Evolutionary conservation across 2,329 filamentous ascomycete genomes (phyloP), one percentile per base, ranked within the genome.

Genomic region (Canariomyces notabilis): DNA sequence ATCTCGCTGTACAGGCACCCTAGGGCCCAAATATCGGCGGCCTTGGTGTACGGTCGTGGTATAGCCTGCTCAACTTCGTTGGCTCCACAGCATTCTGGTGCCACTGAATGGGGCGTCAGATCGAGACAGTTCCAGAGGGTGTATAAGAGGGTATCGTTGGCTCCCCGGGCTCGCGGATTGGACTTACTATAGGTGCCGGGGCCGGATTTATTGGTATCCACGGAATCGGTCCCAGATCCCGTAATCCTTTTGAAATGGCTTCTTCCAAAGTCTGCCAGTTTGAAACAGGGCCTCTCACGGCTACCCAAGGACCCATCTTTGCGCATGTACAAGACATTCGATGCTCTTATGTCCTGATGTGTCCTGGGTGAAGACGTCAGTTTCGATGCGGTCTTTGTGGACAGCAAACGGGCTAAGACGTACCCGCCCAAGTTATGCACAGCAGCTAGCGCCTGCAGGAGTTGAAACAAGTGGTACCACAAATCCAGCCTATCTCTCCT

Each of bases 1-100:
- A 48, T 48, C 34, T 42, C 34, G 34, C 39, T 43, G 23, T 34
- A 44, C 5, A 48, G 7, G 29, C 45, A 48, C 5, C 43, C 43
- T 8, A 46, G 5, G 18, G 19, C 22, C 43, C 36, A 46, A 8
- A 46, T 36, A 18, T 40, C 37, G 14, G 43, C 29, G 15, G 36
- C 29, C n/a, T 26, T 35, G 9, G 20, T 36, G 31, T 46, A 46
- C 2, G 18, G 11, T 14, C 29, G 36, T 2, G 37, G 19, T 11
- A 19, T 11, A 3, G 21, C 6, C 12, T 29, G 37, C 15, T 38
- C 37, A 7, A 40, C 20, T 1, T 21, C n/a, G 20, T 40, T 15
- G 5, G 15, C 16, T 14, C 14, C 18, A 7, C 2, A 35, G 18
- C 36, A 46, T 15, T 46, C 43, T 2, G 43, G 36, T n/a, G 36